phyloP scores from a whole-genome alignment of 257 asterid species.

The Solanum microdontum region DNA sequence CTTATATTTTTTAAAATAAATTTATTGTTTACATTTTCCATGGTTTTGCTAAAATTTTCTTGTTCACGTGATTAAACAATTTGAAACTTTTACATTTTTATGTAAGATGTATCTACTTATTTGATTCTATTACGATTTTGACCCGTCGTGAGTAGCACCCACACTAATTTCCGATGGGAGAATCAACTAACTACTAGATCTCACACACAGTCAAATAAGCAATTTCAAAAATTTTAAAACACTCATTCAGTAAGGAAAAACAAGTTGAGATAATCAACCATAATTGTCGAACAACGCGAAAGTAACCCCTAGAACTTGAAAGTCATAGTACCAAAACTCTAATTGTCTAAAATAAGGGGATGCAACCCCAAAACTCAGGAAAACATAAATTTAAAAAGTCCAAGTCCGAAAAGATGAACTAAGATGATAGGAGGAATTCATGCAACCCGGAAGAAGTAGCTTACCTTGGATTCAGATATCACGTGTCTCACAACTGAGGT shows the following conservation, averaged over 20 bases:
- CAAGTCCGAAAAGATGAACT: neutral
- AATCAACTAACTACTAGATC: neutral
- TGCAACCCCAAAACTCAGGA: neutral
- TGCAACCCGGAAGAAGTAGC: neutral
- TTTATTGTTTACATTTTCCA: neutral
- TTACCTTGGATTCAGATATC: neutral
- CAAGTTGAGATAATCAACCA: neutral
- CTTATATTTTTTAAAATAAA: neutral
- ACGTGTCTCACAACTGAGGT: neutral
- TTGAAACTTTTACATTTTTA: neutral
- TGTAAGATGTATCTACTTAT: neutral
- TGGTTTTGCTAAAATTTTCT: neutral
- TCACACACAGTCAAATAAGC: neutral
- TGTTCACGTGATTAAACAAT: neutral
- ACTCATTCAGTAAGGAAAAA: no score
- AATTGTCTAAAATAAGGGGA: neutral
- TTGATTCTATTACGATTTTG: neutral
- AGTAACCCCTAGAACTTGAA: no score
- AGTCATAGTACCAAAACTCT: neutral
- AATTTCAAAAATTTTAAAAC: no score
- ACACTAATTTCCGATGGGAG: neutral
- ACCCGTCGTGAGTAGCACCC: no score
- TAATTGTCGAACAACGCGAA: neutral
- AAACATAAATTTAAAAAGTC: neutral
- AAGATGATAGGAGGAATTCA: neutral